Evolutionary conservation across 768 basidiomycete species (phyloP), one percentile per base, ranked within the genome.

Genomic region (Thelephora ganbajun): DNA sequence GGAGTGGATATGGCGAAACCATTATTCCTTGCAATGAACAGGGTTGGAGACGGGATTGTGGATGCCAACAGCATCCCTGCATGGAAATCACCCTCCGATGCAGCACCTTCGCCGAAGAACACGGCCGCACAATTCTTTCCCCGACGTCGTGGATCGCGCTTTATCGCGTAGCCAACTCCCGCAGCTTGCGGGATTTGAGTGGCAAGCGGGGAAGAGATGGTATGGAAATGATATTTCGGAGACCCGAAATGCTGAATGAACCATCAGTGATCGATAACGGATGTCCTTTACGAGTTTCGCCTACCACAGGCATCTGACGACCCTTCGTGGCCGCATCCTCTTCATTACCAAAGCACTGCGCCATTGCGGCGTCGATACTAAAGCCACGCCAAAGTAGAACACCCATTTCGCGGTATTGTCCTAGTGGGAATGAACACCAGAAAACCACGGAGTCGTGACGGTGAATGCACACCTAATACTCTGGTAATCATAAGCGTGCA

Each of bases 1-100:
- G 92, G 92, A 3, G 92, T 96, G 43, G 88, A 92, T 60, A 97
- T 97, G 26, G 92, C 92, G 56, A 96, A 96, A 3, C 91, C 90
- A 56, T 94, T 94, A 55, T 85, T 84, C 33, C 83, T 76, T 11
- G 76, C 81, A 49, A 88, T 73, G 63, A 76, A 90, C 14, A 88
- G 61, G 3, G 79, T 78, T 2, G 85, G 85, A 1, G 79, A 76
- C 0, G 83, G 77, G 22, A 90, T 69, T 0, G 82, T 84, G 2
- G 83, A 87, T 58, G 58, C 60, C 43, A 88, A 71, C 47, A 85
- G 73, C 58, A 92, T 69, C 22, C 90, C 93, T 0, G 92, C 93
- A 58, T 97, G 92, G 61, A 94, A 94, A 62, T 96, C 92, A 49
- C 91, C 91, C 65, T 94, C 92, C 2, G 87, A 89, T 2, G 91